A percentile compares a stretch with the other conserved stretches of the same genome.
These are phyloP conservation scores for Zizania latifolia DNA, from an alignment of 176 grass and related monocot species.

Conservation along the genomic window DNA sequence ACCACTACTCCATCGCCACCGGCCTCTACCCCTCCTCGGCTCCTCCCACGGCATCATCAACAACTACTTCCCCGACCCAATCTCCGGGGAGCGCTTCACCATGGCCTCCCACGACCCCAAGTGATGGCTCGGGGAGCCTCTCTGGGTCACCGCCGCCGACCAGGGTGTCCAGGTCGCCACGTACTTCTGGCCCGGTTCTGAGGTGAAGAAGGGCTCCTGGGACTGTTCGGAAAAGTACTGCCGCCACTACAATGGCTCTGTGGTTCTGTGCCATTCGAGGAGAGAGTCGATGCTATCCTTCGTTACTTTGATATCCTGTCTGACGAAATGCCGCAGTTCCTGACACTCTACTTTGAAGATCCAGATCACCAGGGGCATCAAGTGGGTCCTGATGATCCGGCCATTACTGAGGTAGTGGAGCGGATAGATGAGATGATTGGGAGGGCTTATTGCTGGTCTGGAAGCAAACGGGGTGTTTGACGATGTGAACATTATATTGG, in stretches of 20 bases:
- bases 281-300: constrained; percentile 61
- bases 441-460: constrained; percentile 65
- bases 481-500: constrained; percentile 76
- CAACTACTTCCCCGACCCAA: constrained; percentile 77
- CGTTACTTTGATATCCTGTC: constrained; percentile 67
- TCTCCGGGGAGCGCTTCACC: constrained; percentile 51
- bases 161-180: constrained; percentile 66
- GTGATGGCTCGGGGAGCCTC: constrained; percentile 78
- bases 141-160: constrained; percentile 64
- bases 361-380: constrained; percentile 91
- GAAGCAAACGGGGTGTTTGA: constrained; percentile 74
- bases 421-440: constrained; percentile 68
- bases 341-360: constrained; percentile 92
- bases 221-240: constrained; percentile 66
- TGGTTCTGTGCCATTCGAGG: constrained; percentile 88
- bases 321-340: constrained; percentile 60
- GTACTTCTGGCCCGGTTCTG: constrained; percentile 83
- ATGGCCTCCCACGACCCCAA: constrained; percentile 63
- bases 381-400: constrained; percentile 77
- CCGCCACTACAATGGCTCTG: constrained; percentile 47
- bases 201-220: constrained; percentile 74
- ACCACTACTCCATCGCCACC: constrained; percentile 99
- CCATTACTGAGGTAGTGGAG: constrained; percentile 50
- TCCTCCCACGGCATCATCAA: constrained; percentile 91
- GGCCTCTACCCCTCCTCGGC: constrained; percentile 76